phyloP scores from a whole-genome alignment of 139 green algal genomes.

The Axilococcus clingmanii region DNA sequence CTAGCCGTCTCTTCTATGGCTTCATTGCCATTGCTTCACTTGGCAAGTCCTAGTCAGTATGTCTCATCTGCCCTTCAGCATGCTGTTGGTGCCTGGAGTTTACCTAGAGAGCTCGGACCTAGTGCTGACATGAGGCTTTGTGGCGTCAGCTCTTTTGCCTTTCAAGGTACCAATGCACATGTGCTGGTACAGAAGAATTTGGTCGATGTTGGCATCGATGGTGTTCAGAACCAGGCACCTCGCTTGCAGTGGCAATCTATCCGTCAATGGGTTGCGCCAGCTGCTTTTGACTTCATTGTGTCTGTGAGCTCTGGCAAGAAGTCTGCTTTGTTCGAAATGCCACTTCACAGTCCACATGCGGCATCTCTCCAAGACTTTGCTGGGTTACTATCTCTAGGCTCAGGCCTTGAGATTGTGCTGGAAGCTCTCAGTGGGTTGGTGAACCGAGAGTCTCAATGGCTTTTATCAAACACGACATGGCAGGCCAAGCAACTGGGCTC shows the following conservation, averaged over 20 bases:
- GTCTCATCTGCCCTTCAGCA: constrained; percentile 25
- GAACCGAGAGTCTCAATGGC: no score
- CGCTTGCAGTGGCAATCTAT: constrained; percentile 17
- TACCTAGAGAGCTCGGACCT: constrained; percentile 24
- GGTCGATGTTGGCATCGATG: background rate
- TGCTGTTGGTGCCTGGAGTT: constrained; percentile 9
- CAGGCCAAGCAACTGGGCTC: constrained; percentile 15
- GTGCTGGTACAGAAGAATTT: constrained; percentile 28
- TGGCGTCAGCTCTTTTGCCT: constrained; percentile 70
- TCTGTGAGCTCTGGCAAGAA: background rate
- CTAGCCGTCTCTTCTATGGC: constrained; percentile 12
- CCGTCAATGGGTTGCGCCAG: constrained; percentile 32
- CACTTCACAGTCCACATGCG: constrained; percentile 40
- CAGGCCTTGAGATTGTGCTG: constrained; percentile 47
- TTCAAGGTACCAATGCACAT: constrained; percentile 70
- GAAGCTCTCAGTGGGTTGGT: constrained; percentile 12
- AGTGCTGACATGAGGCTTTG: background rate
- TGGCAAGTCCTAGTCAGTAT: constrained; percentile 58
- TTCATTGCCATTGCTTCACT: constrained; percentile 47
- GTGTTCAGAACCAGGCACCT: background rate
- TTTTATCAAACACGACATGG: constrained; percentile 7
- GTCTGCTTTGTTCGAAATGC: constrained; percentile 8
- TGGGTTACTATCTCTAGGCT: constrained; percentile 44
- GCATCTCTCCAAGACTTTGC: constrained; percentile 55
- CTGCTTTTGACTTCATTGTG: background rate